phyloP scores from a whole-genome alignment of 2,329 filamentous ascomycete genomes.

The Acarospora socialis region DNA sequence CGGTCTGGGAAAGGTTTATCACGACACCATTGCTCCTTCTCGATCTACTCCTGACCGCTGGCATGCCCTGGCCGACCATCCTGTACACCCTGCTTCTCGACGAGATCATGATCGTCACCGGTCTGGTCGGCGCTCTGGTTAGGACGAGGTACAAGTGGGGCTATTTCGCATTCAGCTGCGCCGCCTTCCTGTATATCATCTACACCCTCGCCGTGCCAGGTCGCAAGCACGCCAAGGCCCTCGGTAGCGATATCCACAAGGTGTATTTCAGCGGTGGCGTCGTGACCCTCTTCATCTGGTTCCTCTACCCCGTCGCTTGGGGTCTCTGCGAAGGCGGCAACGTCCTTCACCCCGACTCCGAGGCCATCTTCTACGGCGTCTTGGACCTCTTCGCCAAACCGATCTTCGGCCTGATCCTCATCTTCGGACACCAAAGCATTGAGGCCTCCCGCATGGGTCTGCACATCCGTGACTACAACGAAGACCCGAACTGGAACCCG shows the following conservation, averaged over 20 bases:
- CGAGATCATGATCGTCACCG: conserved; percentile 49
- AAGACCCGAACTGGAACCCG: too few relatives aligned
- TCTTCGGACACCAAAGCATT: conserved; percentile 49
- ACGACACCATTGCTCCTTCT: conserved; percentile 49
- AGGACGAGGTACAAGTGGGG: conserved; percentile 42
- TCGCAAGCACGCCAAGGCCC: conserved; percentile 37
- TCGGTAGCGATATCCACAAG: conserved; percentile 38
- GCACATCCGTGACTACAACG: too few relatives aligned
- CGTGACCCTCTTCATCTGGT: conserved; percentile 45
- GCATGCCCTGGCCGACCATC: conserved; percentile 49
- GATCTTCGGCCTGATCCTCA: conserved; percentile 43
- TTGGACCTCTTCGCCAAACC: conserved; percentile 52
- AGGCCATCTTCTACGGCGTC: conserved; percentile 53
- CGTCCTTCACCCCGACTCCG: conserved; percentile 48
- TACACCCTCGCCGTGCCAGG: conserved; percentile 44
- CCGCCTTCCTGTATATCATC: too few relatives aligned
- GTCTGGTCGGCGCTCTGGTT: conserved; percentile 50
- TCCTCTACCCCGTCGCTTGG: conserved; percentile 49
- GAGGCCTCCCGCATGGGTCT: conserved; percentile 42
- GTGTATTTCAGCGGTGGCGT: conserved; percentile 41
- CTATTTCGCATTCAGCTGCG: conserved; percentile 43
- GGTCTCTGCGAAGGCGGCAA: conserved; percentile 49
- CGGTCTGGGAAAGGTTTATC: too few relatives aligned
- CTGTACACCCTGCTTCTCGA: conserved; percentile 47
- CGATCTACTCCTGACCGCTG: conserved; percentile 47